phyloP scores from a whole-genome alignment of 1,284 basidiomycete genomes.

The Ustilago bromivora region DNA sequence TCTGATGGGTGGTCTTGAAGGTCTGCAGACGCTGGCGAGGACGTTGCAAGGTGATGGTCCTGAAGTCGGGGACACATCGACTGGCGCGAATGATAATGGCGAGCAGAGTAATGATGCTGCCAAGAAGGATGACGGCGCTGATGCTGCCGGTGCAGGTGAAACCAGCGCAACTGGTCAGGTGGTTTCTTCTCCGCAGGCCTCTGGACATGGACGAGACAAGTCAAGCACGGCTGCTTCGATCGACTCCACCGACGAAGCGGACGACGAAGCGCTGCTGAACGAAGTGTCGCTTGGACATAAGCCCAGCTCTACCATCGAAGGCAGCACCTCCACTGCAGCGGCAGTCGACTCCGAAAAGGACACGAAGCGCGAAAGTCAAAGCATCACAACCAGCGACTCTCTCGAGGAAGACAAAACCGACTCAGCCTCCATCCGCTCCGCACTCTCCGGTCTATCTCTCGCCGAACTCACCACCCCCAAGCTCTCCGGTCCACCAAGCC shows the following conservation, averaged over 20 bases:
- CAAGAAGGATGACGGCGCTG: background rate
- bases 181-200: background rate
- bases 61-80: conserved; percentile 34
- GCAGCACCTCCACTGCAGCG: conserved; percentile 5
- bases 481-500: conserved; percentile 55
- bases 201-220: conserved; percentile 43
- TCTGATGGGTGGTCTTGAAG: conserved; percentile 67
- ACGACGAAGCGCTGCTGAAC: conserved; percentile 62
- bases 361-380: conserved; percentile 14
- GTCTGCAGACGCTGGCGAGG: conserved; percentile 65
- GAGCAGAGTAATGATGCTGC: conserved; percentile 5
- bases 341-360: conserved; percentile 13
- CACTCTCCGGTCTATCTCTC: conserved; percentile 60
- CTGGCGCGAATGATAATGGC: conserved; percentile 11
- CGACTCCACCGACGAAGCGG: conserved; percentile 58
- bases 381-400: conserved; percentile 33
- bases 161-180: background rate
- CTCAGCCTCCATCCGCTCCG: conserved; percentile 53
- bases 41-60: conserved; percentile 61
- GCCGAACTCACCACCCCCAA: conserved; percentile 60
- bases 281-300: conserved; percentile 55
- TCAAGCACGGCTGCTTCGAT: conserved; percentile 48
- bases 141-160: background rate
- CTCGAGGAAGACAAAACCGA: conserved; percentile 35
- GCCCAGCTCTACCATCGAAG: conserved; percentile 4